Base-by-base conservation (phyloP, 2,329 filamentous ascomycete genomes). In the Calonectria pteridis region DNA sequence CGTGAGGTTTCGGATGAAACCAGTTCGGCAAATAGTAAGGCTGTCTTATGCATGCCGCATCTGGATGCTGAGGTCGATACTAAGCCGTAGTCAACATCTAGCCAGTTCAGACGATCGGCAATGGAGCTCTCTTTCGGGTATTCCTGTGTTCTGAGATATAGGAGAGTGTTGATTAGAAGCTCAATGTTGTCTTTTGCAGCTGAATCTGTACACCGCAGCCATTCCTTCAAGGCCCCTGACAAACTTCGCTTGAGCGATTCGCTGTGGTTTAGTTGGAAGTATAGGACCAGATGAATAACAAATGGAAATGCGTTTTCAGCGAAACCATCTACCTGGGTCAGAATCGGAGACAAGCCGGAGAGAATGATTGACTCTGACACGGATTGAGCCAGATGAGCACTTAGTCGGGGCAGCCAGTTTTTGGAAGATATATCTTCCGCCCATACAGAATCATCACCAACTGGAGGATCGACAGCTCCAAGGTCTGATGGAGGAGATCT, bases 1-100 rank as follows among this genome's bases (percentile, higher is more conserved):
- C 90, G 88, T 3, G 87, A 82, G 1, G 85, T 84, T 51, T 92
- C 91, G 0, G 91, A 91, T 28, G 90, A 88, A 35, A 90, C 89
- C 29, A 95, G 89, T 83, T 99, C 97, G 6, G 93, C 90, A 78
- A 98, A 94, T 10, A 98, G 85, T 1, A 99, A 87, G 4, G 96
- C 95, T 6, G 94, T 94, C 82, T 97, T 97, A 82, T 94, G 93
- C 93, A 98, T 95, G 20, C 93, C 92, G 81, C 96, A 98, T 71
- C 87, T 87, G 14, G 91, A 90, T 7, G 96, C 96, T 46, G 95
- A 94, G 31, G 89, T 85, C 1, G 95, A 92, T 29, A 93, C 93
- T 73, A 90, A 85, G 3, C 91, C 83, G 76, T 93, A 94, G 81
- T 98, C 94, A 31, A 98, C 86, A 31, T 98, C 94, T 23, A 99